Evolutionary conservation across 1,284 basidiomycete species (phyloP), one percentile per base, ranked within the genome.

Genomic region (Ustilago xerochloae): DNA sequence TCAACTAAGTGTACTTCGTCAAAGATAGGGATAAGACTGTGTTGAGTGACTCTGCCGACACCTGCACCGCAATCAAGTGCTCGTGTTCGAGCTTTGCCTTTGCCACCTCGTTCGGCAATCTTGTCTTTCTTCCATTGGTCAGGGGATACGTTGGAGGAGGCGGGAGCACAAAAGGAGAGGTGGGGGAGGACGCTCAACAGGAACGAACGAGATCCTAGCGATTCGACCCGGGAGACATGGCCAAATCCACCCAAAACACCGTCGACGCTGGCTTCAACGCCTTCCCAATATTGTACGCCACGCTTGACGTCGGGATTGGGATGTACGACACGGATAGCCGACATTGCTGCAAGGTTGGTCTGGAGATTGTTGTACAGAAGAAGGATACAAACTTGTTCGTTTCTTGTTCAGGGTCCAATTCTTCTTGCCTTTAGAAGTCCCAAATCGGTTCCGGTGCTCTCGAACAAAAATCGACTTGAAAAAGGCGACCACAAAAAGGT

Each of bases 1-100:
- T 84, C 82, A 45, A 83, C 82, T 43, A 84, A 63, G 45, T 83
- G 80, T 7, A 84, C 82, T 39, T 82, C 73, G 47, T 84, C 81
- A 24, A 82, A 71, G 41, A 84, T 67, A n/a, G 75, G 78, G 16
- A 81, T 61, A 8, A 84, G 59, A 30, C 73, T 77, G 67, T 81
- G 74, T 46, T 78, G 64, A 6, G 78, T 79, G 24, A 84, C 82
- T n/a, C 82, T 55, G 4, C 82, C 82, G 6, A 84, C 80, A 12
- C 82, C 82, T 9, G 82, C 82, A 35, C 82, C 82, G 51, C 77
- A 81, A 48, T 84, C 82, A 22, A 84, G 72, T 18, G 80, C 82
- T 15, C 81, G 64, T 6, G 78, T 82, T 15, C 64, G 53, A 4
- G 74, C 75, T 32, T 55, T 69, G 2, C 81, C 77, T 48, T 62